Conservation (phyloP, 768 basidiomycete species). For the Lyophyllum atratum region DNA sequence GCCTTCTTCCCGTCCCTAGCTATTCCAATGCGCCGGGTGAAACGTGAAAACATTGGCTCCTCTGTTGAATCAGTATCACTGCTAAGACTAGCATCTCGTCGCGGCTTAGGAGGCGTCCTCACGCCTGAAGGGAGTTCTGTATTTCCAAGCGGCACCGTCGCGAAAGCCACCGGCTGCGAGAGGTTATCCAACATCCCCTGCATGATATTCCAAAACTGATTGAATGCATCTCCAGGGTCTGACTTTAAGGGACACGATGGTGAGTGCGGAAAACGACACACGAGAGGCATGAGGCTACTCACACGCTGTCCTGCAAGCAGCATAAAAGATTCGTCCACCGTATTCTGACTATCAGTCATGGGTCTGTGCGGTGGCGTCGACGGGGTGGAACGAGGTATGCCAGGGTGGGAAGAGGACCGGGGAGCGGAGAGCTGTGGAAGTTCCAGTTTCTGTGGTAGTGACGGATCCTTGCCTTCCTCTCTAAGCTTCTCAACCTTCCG, state of each 20-base stretch:
- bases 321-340: conserved; percentile 90
- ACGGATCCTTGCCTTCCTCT: conserved; percentile 78
- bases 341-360: conserved; percentile 57
- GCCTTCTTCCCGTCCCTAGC: conserved; percentile 29
- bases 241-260: conserved; percentile 41
- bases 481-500: conserved; percentile 70
- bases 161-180: conserved; percentile 84
- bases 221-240: conserved; percentile 85
- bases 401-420: conserved; percentile 31
- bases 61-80: conserved; percentile 68
- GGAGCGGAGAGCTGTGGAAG: conserved; percentile 24
- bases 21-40: conserved; percentile 54
- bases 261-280: conserved; percentile 10
- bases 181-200: conserved; percentile 86
- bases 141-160: conserved; percentile 71
- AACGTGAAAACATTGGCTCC: conserved; percentile 58
- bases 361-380: conserved; percentile 48
- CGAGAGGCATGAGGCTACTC: conserved; percentile 25
- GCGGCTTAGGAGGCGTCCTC: conserved; percentile 28
- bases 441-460: conserved; percentile 63
- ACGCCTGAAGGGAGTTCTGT: conserved; percentile 31
- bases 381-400: conserved; percentile 40
- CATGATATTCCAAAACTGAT: conserved; percentile 87
- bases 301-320: conserved; percentile 76
- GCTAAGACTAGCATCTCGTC: conserved; percentile 54